A percentile compares a stretch with the other conserved stretches of the same genome.
phyloP scores from a whole-genome alignment of 2,329 filamentous ascomycete genomes.

The Metarhizium album region DNA sequence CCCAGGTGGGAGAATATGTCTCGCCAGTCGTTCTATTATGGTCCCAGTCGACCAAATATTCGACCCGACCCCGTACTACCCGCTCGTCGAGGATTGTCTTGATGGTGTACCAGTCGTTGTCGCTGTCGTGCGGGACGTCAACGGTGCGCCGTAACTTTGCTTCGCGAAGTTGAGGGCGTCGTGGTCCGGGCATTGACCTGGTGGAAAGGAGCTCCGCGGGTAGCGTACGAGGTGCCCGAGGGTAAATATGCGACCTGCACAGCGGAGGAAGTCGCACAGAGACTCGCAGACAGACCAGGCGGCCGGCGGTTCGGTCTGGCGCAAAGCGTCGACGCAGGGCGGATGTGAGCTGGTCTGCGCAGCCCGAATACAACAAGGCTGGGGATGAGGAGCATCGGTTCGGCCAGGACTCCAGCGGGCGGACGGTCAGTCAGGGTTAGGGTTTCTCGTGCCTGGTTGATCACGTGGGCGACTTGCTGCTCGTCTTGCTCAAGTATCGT shows the following conservation, averaged over 20 bases:
- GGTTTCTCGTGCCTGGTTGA: no score
- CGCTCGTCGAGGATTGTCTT: conserved; percentile 25
- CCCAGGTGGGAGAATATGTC: conserved; percentile 24
- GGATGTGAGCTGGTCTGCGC: conserved; percentile 21
- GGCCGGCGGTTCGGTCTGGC: conserved; percentile 16
- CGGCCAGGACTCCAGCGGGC: no score
- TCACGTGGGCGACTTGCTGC: not conserved
- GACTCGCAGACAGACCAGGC: conserved; percentile 5
- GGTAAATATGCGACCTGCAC: not conserved
- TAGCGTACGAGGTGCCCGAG: not conserved
- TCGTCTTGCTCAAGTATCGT: no score
- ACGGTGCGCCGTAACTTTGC: conserved; percentile 12
- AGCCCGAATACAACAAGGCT: conserved; percentile 9
- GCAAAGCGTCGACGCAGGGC: conserved; percentile 17
- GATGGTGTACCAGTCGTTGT: conserved; percentile 23
- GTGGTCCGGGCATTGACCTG: conserved; percentile 23
- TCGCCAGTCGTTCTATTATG: conserved; percentile 21
- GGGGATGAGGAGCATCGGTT: not conserved
- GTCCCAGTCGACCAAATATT: conserved; percentile 30
- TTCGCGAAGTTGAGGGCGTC: conserved; percentile 12
- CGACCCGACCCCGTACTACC: conserved; percentile 12
- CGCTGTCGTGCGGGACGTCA: conserved; percentile 12
- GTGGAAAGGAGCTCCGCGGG: conserved; percentile 3
- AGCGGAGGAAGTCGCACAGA: not conserved
- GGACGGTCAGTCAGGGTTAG: no score